Evolutionary conservation across 108 stramenopile species (phyloP).

Genomic region (Nitzschia palea): DNA sequence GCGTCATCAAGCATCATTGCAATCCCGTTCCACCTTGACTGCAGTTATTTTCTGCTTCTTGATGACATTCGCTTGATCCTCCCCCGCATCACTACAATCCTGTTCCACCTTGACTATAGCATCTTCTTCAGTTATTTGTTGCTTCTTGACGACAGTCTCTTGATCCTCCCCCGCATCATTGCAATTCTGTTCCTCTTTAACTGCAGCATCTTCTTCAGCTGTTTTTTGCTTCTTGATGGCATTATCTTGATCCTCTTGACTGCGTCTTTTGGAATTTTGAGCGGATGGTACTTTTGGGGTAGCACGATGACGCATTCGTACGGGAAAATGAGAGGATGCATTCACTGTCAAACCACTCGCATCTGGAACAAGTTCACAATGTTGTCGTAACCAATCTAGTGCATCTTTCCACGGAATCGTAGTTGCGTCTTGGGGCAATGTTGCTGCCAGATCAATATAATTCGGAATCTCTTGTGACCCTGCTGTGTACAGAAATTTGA

Average conservation of each 20-base stretch:
- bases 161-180: no score
- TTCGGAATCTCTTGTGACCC: not conserved
- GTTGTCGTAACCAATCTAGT: slow-evolving; percentile 29
- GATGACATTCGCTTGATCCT: no score
- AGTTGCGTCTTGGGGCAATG: not conserved
- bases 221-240: slow-evolving; percentile 80
- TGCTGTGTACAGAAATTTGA: slow-evolving; percentile 33
- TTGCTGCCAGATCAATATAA: not conserved
- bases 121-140: no score
- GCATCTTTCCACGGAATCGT: slow-evolving; percentile 40
- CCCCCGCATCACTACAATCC: no score
- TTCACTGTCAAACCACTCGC: slow-evolving; percentile 37
- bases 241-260: slow-evolving; percentile 73
- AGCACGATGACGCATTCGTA: slow-evolving; percentile 64
- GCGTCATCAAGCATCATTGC: no score
- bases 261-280: slow-evolving; percentile 46
- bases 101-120: no score
- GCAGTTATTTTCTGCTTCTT: no score
- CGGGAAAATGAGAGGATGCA: slow-evolving; percentile 60
- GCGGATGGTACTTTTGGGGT: slow-evolving; percentile 78
- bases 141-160: no score
- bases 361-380: slow-evolving; percentile 24
- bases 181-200: slow-evolving; percentile 74
- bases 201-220: slow-evolving; percentile 73
- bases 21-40: no score